Evolutionary conservation across 805 yeast genomes (phyloP).

Genomic region (Saccharomycopsis lassenensis): DNA sequence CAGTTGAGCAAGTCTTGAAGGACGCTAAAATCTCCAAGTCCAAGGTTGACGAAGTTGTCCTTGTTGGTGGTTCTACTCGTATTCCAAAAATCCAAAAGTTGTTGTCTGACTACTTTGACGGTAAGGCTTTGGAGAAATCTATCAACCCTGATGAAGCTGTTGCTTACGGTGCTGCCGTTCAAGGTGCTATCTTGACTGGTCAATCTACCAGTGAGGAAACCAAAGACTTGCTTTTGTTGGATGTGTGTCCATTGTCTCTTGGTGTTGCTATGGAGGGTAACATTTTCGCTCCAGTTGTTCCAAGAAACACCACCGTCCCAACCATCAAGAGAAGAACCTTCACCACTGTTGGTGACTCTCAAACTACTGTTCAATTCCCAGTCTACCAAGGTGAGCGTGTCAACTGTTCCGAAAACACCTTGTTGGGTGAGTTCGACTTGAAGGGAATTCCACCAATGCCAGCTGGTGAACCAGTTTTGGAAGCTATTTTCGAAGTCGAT

Average conservation of each 20-base stretch:
- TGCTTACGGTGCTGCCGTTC: slow-evolving; percentile 99
- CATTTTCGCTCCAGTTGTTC: slow-evolving; percentile 97
- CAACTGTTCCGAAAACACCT: slow-evolving; percentile 94
- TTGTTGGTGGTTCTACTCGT: slow-evolving; percentile 98
- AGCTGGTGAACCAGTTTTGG: slow-evolving; percentile 99
- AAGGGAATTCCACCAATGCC: slow-evolving; percentile 97
- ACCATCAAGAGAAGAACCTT: slow-evolving; percentile 98
- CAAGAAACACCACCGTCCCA: slow-evolving; percentile 99
- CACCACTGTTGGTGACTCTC: slow-evolving; percentile 98
- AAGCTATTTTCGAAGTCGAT: slow-evolving; percentile 97
- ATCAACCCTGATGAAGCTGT: slow-evolving; percentile 99
- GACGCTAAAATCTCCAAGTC: slow-evolving; percentile 81
- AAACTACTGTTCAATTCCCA: slow-evolving; percentile 97
- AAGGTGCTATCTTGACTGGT: slow-evolving; percentile 97
- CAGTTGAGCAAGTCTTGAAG: slow-evolving; percentile 91
- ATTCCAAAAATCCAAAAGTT: slow-evolving; percentile 96
- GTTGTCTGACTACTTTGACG: slow-evolving; percentile 90
- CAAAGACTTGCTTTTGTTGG: slow-evolving; percentile 89
- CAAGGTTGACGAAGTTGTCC: slow-evolving; percentile 85
- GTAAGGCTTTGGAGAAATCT: slow-evolving; percentile 92
- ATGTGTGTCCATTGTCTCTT: slow-evolving; percentile 95
- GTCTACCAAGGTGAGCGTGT: slow-evolving; percentile 99
- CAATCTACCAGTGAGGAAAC: slow-evolving; percentile 76
- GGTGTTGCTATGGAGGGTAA: slow-evolving; percentile 99
- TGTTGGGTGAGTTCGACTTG: slow-evolving; percentile 97